phyloP scores from a whole-genome alignment of 2,329 filamentous ascomycete species.

The Claviceps fusiformis region DNA sequence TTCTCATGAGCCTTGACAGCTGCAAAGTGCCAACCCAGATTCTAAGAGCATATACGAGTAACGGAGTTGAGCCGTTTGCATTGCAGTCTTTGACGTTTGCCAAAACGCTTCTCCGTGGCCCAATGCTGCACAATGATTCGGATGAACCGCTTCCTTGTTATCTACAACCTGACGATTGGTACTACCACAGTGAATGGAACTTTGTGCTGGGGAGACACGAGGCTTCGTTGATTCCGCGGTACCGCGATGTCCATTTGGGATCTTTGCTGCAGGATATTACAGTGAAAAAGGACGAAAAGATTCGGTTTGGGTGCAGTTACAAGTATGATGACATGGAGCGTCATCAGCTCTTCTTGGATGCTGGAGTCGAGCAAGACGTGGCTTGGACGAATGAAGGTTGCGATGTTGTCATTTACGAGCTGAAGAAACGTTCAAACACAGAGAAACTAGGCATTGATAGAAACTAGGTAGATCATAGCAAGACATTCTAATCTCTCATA shows the following conservation, averaged over 20 bases:
- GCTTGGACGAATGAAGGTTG: not conserved
- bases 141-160: not conserved
- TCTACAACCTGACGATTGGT: not conserved
- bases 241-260: not conserved
- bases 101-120: not conserved
- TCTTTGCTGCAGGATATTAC: not conserved
- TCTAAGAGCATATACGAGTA: not conserved
- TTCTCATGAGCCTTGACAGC: not conserved
- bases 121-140: no score
- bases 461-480: not conserved
- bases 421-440: not conserved
- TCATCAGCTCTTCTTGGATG: not conserved
- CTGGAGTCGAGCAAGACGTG: not conserved
- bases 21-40: not conserved
- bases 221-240: not conserved
- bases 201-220: not conserved
- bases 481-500: not conserved
- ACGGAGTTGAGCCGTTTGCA: not conserved
- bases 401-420: not conserved
- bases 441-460: not conserved
- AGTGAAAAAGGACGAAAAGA: not conserved
- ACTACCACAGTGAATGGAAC: slow-evolving; percentile 1
- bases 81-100: not conserved
- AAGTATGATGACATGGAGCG: not conserved
- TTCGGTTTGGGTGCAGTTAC: not conserved